These are phyloP conservation scores for Syncephalastrum monosporum DNA, from an alignment of 371 early-diverging fungal genomes.

Conservation along the genomic window DNA sequence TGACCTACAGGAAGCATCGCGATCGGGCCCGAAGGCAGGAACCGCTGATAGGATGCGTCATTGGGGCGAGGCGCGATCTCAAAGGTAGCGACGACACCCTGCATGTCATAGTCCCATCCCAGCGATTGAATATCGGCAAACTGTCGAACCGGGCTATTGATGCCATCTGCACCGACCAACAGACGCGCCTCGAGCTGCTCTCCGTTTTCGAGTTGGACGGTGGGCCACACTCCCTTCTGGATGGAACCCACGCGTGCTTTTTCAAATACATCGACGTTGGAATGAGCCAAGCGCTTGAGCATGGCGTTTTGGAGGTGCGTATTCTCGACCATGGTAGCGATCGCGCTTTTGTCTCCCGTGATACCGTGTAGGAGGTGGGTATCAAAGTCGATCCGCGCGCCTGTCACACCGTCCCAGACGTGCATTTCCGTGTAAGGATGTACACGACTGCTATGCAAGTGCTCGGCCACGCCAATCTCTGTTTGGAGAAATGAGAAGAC, in stretches of 20 bases:
- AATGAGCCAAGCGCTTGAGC: conserved; percentile 42
- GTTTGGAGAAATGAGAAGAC: neutral
- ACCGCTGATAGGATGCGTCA: conserved; percentile 88
- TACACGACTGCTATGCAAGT: conserved; percentile 48
- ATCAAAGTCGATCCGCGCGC: conserved; percentile 65
- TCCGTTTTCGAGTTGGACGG: conserved; percentile 58
- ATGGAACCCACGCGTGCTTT: conserved; percentile 58
- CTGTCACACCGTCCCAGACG: conserved; percentile 79
- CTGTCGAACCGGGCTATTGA: conserved; percentile 81
- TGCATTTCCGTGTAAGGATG: conserved; percentile 62
- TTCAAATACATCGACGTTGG: conserved; percentile 52
- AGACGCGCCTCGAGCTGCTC: conserved; percentile 52
- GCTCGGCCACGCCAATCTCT: conserved; percentile 68
- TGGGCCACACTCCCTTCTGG: conserved; percentile 60
- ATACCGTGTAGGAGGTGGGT: conserved; percentile 26
- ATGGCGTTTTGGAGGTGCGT: conserved; percentile 48
- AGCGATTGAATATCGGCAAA: conserved; percentile 81
- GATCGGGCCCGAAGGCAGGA: conserved; percentile 92
- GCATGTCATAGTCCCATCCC: conserved; percentile 88
- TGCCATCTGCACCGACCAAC: conserved; percentile 92
- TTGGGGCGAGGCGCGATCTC: conserved; percentile 44
- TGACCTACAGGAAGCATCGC: conserved; percentile 83
- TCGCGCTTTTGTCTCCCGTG: conserved; percentile 14
- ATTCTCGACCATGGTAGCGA: conserved; percentile 63
- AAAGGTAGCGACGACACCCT: conserved; percentile 92